phyloP scores from a whole-genome alignment of 768 basidiomycete genomes.

The Melanogaster broomeanus region DNA sequence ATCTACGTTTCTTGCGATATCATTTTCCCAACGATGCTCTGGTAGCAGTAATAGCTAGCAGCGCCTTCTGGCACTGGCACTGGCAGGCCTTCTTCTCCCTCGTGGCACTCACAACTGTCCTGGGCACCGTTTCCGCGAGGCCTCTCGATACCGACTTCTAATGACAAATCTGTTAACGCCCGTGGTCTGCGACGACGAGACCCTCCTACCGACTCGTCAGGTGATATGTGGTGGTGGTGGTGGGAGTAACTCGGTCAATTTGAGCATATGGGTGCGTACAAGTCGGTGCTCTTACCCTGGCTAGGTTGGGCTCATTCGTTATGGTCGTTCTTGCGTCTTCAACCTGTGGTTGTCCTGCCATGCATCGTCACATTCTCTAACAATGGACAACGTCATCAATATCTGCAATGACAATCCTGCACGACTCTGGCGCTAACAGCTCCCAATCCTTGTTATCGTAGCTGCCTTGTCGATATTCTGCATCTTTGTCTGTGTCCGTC shows the following conservation, averaged over 20 bases:
- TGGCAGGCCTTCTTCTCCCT: neutral
- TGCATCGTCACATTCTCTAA: neutral
- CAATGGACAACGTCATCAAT: too few relatives aligned
- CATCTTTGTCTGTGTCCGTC: slow-evolving; percentile 23
- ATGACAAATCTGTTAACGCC: neutral
- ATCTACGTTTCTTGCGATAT: neutral
- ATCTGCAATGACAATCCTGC: too few relatives aligned
- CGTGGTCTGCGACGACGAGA: neutral
- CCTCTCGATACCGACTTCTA: neutral
- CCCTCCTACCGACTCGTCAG: neutral
- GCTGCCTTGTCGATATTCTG: slow-evolving; percentile 21
- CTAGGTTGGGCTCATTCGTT: neutral
- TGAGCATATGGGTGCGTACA: slow-evolving; percentile 29
- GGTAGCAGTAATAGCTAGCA: slow-evolving; percentile 1
- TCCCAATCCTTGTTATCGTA: slow-evolving; percentile 29
- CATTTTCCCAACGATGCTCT: slow-evolving; percentile 2
- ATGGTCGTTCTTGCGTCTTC: neutral
- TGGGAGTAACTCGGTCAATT: slow-evolving; percentile 12
- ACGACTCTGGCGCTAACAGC: slow-evolving; percentile 8
- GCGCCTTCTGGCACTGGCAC: slow-evolving; percentile 4
- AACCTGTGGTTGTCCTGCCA: neutral
- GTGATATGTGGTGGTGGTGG: too few relatives aligned
- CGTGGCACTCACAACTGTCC: slow-evolving; percentile 2
- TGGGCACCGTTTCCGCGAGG: slow-evolving; percentile 5
- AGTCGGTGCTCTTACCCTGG: neutral